Base-by-base conservation (phyloP, 352 stramenopile species). In the Globisporangium viniferum region DNA sequence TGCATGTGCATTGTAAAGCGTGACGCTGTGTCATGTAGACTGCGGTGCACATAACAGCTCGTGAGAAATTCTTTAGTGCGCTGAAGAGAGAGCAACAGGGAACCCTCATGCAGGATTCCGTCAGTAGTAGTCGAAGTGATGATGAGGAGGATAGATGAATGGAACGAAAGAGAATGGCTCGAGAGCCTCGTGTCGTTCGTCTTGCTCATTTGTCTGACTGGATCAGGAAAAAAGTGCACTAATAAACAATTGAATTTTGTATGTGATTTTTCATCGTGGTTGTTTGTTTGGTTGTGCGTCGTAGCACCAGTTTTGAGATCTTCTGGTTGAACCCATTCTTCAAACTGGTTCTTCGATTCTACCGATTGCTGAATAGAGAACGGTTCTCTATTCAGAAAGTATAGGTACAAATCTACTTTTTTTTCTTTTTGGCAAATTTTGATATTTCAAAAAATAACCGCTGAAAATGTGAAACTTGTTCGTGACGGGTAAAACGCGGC, bases 101-200 rank as follows among this genome's bases (percentile, higher is more conserved):
- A 59, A 24, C 44, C 44, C 22, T 6, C 5, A 39, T 14, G 53
- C 39, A 27, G 27, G 29, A 44, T 59, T 33, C 29, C 44, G 44
- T 51, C 44, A 35, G 27, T 41, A n/a, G 54, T 41, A 59, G 54
- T 59, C 54, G 54, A 44, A 59, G 54, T 41, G 31, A 20, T 20
- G n/a, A 41, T 9, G n/a, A 41, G 53, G 24, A 59, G 29, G 54
- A 59, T 59, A 59, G 54, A 59, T 35, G 54, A 59, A 59, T 59
- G 54, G 35, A 39, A 41, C 54, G 54, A 59, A 59, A 35, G 33
- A 22, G 54, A 35, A 44, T 41, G 53, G 14, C 27, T n/a, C 27
- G 53, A 31, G 49, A 27, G 49, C 24, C 24, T 57, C 22, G 51
- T n/a, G 51, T n/a, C 51, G 9, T 57, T n/a, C 31, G 53, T 51